Conservation (phyloP, 2,329 filamentous ascomycete species). For the Teratosphaeria epicoccoides region DNA sequence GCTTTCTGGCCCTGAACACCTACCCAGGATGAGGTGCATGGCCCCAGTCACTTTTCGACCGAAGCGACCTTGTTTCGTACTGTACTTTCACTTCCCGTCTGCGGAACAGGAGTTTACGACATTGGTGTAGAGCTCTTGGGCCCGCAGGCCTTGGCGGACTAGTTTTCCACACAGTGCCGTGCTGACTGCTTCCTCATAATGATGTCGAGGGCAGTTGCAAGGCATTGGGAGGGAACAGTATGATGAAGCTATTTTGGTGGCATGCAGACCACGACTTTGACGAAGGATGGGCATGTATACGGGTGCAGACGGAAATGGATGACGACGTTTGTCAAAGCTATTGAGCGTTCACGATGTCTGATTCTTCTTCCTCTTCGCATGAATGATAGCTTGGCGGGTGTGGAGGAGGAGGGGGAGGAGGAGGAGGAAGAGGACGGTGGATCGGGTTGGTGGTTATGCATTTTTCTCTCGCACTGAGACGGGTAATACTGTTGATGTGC, state of each 20-base stretch:
- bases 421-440: not conserved
- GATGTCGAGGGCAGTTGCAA: not conserved
- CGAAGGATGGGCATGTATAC: not conserved
- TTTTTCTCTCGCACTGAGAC: not conserved
- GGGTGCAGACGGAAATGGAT: not conserved
- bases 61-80: slow-evolving; percentile 4
- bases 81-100: slow-evolving; percentile 4
- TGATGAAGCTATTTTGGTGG: not conserved
- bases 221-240: not conserved
- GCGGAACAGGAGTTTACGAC: not conserved
- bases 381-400: not conserved
- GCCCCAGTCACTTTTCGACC: not conserved
- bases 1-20: not conserved
- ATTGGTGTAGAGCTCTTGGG: not conserved
- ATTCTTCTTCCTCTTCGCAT: too few species aligned
- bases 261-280: not conserved
- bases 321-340: not conserved
- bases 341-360: not conserved
- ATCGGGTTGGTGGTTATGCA: not conserved
- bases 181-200: not conserved
- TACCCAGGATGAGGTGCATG: not conserved
- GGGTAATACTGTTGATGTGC: not conserved
- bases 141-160: not conserved
- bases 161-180: not conserved
- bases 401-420: too few species aligned